Percentiles rank a stretch among this genome's conserved stretches.
These are phyloP conservation scores for Chrysoporthe puriensis DNA, from an alignment of 2,329 filamentous ascomycete genomes.

Conservation along the genomic window DNA sequence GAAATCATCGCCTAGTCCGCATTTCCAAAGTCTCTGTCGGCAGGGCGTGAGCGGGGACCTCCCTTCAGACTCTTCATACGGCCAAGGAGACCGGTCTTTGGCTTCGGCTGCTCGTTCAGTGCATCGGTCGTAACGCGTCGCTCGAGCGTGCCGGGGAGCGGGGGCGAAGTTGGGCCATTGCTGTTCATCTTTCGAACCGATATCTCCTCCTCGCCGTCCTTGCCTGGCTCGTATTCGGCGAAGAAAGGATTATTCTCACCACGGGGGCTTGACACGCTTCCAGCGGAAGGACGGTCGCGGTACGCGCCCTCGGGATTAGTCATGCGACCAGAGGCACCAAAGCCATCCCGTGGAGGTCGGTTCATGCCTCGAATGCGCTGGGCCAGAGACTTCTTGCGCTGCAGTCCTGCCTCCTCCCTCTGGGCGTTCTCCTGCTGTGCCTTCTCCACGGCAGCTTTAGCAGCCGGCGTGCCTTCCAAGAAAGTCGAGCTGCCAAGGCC, in stretches of 20 bases:
- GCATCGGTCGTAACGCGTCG: conserved; percentile 67
- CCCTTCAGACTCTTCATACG: conserved; percentile 84
- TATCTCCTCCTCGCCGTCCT: conserved; percentile 56
- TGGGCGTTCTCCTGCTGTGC: conserved; percentile 68
- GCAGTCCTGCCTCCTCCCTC: conserved; percentile 63
- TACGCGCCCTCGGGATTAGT: conserved; percentile 58
- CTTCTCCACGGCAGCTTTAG: conserved; percentile 76
- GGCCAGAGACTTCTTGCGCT: conserved; percentile 92
- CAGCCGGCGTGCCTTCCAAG: conserved; percentile 89
- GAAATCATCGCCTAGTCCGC: conserved; percentile 15
- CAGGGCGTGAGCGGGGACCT: conserved; percentile 42
- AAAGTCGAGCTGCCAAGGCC: conserved; percentile 95
- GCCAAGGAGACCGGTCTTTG: conserved; percentile 69
- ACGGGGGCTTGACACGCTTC: conserved; percentile 38
- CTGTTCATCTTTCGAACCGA: conserved; percentile 46
- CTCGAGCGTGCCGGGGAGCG: conserved; percentile 66
- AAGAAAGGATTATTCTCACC: conserved; percentile 78
- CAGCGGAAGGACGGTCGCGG: conserved; percentile 37
- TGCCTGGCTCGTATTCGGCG: conserved; percentile 71
- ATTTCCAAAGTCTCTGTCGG: conserved; percentile 17
- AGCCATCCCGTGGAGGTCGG: conserved; percentile 63
- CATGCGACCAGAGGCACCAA: conserved; percentile 61
- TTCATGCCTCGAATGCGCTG: conserved; percentile 88
- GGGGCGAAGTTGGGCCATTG: conserved; percentile 50
- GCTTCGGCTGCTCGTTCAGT: conserved; percentile 44